Conservation (phyloP, 441 rosid species). For the Aleurites moluccanus region DNA sequence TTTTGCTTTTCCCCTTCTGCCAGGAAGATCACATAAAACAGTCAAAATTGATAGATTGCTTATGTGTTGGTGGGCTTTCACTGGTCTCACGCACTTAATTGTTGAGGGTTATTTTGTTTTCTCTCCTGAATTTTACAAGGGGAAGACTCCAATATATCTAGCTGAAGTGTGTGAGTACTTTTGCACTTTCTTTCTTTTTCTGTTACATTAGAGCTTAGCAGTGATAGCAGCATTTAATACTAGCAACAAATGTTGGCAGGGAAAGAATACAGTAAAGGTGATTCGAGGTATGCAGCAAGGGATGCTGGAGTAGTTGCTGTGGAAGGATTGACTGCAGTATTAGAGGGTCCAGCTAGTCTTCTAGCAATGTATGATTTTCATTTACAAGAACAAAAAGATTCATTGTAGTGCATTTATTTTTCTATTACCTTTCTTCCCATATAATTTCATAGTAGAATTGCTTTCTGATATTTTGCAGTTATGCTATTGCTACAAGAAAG, state of each 20-base stretch:
- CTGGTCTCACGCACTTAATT: slow-evolving; percentile 79
- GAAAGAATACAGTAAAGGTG: slow-evolving; percentile 98
- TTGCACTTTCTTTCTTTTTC: not conserved
- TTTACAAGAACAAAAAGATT: not conserved
- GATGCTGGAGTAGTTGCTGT: slow-evolving; percentile 68
- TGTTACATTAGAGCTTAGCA: not conserved
- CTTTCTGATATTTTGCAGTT: slow-evolving; percentile 38
- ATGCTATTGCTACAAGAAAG: slow-evolving; percentile 74
- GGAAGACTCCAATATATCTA: slow-evolving; percentile 61
- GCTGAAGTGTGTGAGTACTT: slow-evolving; percentile 87
- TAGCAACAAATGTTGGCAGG: slow-evolving; percentile 37
- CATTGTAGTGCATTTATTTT: not conserved
- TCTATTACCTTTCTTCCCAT: not conserved
- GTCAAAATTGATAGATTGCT: slow-evolving; percentile 57
- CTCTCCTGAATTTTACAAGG: slow-evolving; percentile 81
- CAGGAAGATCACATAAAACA: slow-evolving; percentile 45
- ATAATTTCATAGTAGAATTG: slow-evolving; percentile 6
- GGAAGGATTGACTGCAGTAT: slow-evolving; percentile 81
- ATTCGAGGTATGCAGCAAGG: slow-evolving; percentile 82
- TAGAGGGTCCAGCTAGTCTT: slow-evolving; percentile 82
- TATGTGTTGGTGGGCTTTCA: slow-evolving; percentile 98
- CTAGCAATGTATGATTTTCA: slow-evolving; percentile 60
- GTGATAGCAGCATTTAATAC: not conserved
- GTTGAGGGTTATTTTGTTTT: slow-evolving; percentile 91
- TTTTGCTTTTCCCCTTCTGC: not conserved